phyloP scores from a whole-genome alignment of 768 basidiomycete genomes.

The Trametopsis cervina region DNA sequence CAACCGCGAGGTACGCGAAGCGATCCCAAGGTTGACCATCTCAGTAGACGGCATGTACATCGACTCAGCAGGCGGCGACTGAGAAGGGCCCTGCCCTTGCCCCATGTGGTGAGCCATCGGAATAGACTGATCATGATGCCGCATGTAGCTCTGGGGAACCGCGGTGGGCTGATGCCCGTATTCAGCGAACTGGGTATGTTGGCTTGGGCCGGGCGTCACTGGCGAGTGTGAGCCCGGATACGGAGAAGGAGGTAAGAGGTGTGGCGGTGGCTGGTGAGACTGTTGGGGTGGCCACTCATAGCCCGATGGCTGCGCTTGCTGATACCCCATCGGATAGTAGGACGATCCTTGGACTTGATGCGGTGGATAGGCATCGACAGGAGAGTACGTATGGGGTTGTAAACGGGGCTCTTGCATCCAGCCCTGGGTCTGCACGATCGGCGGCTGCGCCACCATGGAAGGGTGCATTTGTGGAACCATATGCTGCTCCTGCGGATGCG shows the following conservation, averaged over 20 bases:
- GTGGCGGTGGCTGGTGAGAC: slow-evolving; percentile 13
- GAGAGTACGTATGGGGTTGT: neutral
- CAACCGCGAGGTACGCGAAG: slow-evolving; percentile 45
- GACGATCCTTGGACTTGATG: neutral
- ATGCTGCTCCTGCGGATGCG: neutral
- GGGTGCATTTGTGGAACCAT: neutral
- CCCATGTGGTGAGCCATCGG: neutral
- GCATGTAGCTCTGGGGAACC: neutral
- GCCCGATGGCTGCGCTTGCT: neutral
- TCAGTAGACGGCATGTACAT: slow-evolving; percentile 28
- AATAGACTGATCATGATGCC: neutral
- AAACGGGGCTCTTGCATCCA: neutral
- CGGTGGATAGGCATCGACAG: neutral
- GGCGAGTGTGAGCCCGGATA: neutral
- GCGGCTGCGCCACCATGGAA: neutral
- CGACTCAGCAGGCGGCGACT: neutral
- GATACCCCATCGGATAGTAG: neutral
- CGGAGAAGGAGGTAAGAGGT: neutral
- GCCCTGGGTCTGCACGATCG: neutral
- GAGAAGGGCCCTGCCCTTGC: too few species aligned
- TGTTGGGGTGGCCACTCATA: slow-evolving; percentile 5
- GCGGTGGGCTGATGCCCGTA: neutral
- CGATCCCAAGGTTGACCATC: slow-evolving; percentile 54
- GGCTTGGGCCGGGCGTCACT: neutral
- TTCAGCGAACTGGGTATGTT: slow-evolving; percentile 4